A percentile compares a stretch with the other conserved stretches of the same genome.
Conservation (phyloP, 495 filamentous ascomycete genomes). For the Massariosphaeria phaeospora region DNA sequence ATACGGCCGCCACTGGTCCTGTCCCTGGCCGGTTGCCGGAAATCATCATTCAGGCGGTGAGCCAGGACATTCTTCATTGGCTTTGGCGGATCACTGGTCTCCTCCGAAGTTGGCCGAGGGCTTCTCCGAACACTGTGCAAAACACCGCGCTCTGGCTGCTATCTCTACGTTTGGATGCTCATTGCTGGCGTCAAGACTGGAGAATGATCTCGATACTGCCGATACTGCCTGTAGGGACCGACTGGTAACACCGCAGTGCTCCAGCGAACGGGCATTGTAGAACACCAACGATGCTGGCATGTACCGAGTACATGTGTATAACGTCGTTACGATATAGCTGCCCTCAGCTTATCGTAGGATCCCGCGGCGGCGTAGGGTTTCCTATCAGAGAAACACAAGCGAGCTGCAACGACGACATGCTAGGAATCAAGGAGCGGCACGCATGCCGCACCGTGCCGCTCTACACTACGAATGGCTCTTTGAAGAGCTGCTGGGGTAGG, state of each 20-base stretch:
- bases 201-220: no score
- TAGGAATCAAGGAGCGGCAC: neutral
- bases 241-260: no score
- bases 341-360: slow-evolving; percentile 27
- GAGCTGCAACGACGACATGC: slow-evolving; percentile 5
- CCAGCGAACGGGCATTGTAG: no score
- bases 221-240: no score
- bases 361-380: slow-evolving; percentile 15
- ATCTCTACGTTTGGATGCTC: no score
- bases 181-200: no score
- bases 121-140: neutral
- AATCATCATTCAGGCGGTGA: slow-evolving; percentile 24
- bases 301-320: neutral
- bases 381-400: neutral
- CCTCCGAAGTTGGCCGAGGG: slow-evolving; percentile 15
- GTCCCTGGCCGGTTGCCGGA: no score
- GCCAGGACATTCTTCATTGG: slow-evolving; percentile 14
- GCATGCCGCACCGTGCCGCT: neutral
- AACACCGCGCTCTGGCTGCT: no score
- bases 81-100: neutral
- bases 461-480: neutral
- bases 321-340: slow-evolving; percentile 25
- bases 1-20: neutral
- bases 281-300: no score
- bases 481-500: neutral